Base-by-base conservation (phyloP, 306 rosid genomes). In the Pterocarpus macrocarpus region DNA sequence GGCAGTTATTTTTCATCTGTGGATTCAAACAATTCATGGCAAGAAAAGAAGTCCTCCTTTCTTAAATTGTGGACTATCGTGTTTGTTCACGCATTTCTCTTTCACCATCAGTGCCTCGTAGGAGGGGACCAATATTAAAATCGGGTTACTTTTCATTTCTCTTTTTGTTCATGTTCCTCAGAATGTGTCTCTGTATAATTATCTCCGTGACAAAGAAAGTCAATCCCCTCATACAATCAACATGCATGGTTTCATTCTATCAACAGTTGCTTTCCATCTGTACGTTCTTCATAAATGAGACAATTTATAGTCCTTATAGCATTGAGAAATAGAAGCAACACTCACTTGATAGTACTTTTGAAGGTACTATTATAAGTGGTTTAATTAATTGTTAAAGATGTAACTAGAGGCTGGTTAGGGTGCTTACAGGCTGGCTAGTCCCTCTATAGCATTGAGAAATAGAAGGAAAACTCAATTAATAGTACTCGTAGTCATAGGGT, bases 221-320 rank as follows among this genome's bases (percentile, higher is more conserved):
- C 82, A 80, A 84, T 80, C 55, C 63, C 63, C 66, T 44, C 56
- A 22, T 55, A 53, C 71, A 49, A 76, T 63, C 76, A 64, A 76
- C 53, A 79, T 80, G 87, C 70, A 68, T 80, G 84, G 59, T 78
- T 80, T 75, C 82, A 80, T 76, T 84, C 84, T 69, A 66, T 75
- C 87, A 84, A 80, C 44, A 17, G 79, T 80, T 68, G 79, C 87
- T 84, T 75, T 84, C 82, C 41, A 63, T 32, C 70, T 11, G 81
- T 76, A 68, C 85, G 71, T 56, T 75, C 55, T 59, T 63, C 70
- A 77, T 55, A 53, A 83, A 64, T 64, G 57, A 64, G 61, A 32
- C 50, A 38, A 41, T 15, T 47, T 14, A 32, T 67, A 6, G 65
- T 68, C 64, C 57, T 49, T 58, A 57, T 70, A 71, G 22, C 56